These are phyloP conservation scores for Eucalyptus pauciflora DNA, from an alignment of 345 rosid species.

Conservation along the genomic window DNA sequence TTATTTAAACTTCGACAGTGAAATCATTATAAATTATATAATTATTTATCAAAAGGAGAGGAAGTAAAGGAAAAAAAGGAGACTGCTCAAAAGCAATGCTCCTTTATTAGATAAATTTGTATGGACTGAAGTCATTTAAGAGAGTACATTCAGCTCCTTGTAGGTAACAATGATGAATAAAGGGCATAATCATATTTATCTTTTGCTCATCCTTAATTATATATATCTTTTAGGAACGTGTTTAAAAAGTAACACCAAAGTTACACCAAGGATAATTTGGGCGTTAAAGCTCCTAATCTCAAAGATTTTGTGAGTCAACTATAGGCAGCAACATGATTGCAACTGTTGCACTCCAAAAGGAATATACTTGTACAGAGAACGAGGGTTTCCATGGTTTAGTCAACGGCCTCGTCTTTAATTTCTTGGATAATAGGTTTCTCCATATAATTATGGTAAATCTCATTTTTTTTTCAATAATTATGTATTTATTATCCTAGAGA, in stretches of 20 bases:
- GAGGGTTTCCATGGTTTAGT: conserved; percentile 2
- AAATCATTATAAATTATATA: neutral
- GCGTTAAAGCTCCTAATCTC: neutral
- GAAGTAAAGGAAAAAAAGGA: conserved; percentile 1
- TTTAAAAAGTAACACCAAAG: neutral
- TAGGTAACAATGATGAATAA: conserved; percentile 10
- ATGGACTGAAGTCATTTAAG: conserved; percentile 24
- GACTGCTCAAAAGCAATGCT: neutral
- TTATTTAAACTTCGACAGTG: neutral
- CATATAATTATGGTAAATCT: conserved; percentile 6
- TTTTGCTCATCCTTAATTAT: neutral
- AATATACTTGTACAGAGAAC: neutral
- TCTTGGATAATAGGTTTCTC: neutral
- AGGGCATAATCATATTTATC: neutral
- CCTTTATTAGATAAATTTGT: conserved; percentile 7
- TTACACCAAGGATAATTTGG: neutral
- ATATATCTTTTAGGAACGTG: neutral
- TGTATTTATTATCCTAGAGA: neutral
- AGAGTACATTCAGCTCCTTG: neutral
- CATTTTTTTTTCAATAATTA: neutral
- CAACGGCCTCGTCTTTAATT: neutral
- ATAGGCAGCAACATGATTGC: neutral
- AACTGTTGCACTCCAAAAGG: neutral
- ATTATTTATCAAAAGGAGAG: conserved; percentile 2
- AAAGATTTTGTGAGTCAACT: neutral